Conservation (phyloP, 2,329 filamentous ascomycete species). For the Albophoma yamanashiensis region DNA sequence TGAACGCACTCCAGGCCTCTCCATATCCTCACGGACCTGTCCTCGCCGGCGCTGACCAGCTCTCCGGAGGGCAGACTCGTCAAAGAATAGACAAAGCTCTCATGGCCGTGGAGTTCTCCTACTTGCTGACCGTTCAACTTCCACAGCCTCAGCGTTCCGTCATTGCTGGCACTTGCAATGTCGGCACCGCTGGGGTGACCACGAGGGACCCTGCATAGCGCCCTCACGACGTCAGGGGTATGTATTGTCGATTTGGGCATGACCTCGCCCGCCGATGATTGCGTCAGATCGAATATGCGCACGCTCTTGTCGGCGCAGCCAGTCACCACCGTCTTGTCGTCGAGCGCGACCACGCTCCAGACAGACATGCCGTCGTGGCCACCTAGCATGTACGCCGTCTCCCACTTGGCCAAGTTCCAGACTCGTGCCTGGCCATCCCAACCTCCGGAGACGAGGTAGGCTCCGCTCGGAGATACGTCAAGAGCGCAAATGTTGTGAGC, state of each 20-base stretch:
- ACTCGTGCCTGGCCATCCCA: constrained; percentile 87
- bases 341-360: constrained; percentile 83
- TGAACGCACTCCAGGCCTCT: constrained; percentile 73
- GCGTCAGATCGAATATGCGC: constrained; percentile 66
- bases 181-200: constrained; percentile 73
- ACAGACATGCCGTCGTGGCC: constrained; percentile 70
- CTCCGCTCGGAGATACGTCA: constrained; percentile 62
- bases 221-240: constrained; percentile 75
- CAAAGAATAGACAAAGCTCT: constrained; percentile 89
- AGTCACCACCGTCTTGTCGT: constrained; percentile 74
- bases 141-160: constrained; percentile 81
- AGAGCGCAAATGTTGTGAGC: constrained; percentile 79
- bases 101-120: constrained; percentile 73
- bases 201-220: constrained; percentile 70
- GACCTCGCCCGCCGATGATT: constrained; percentile 42
- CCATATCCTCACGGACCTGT: constrained; percentile 90
- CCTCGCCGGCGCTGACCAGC: constrained; percentile 83
- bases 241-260: constrained; percentile 45
- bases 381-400: constrained; percentile 56
- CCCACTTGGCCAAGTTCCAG: constrained; percentile 82
- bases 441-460: constrained; percentile 76
- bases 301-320: constrained; percentile 86
- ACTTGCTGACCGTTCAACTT: constrained; percentile 68
- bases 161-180: constrained; percentile 93
- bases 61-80: constrained; percentile 71